Evolutionary conservation across 768 basidiomycete genomes (phyloP).

Genomic region (Podaxis rugospora): DNA sequence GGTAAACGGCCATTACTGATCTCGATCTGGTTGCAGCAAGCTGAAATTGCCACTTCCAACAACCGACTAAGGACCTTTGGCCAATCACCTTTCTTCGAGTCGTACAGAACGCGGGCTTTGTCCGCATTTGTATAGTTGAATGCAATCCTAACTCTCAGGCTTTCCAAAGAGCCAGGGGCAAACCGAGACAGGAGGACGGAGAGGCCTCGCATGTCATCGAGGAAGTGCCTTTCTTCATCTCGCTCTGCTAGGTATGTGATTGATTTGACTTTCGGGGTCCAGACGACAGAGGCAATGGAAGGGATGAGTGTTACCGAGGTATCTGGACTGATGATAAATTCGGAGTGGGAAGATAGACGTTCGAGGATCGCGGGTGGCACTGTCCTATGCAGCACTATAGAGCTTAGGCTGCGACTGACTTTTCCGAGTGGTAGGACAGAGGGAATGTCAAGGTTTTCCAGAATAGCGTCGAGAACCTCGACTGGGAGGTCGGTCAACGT

Average conservation of each 20-base stretch:
- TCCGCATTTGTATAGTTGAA: neutral
- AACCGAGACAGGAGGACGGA: neutral
- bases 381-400: neutral
- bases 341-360: neutral
- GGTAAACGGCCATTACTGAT: neutral
- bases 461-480: neutral
- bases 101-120: neutral
- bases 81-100: neutral
- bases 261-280: neutral
- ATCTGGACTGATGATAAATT: neutral
- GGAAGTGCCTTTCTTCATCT: neutral
- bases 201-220: neutral
- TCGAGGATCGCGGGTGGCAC: neutral
- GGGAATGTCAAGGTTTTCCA: neutral
- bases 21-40: neutral
- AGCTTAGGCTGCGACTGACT: neutral
- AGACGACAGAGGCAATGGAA: neutral
- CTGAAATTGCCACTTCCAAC: neutral
- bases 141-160: neutral
- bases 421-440: neutral
- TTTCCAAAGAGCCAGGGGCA: neutral
- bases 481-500: neutral
- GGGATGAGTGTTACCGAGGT: neutral
- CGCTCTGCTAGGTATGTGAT: neutral
- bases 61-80: neutral